Evolutionary conservation across 495 filamentous ascomycete genomes (phyloP), one percentile per base, ranked within the genome.

Genomic region (Hypoxylon intermedium): DNA sequence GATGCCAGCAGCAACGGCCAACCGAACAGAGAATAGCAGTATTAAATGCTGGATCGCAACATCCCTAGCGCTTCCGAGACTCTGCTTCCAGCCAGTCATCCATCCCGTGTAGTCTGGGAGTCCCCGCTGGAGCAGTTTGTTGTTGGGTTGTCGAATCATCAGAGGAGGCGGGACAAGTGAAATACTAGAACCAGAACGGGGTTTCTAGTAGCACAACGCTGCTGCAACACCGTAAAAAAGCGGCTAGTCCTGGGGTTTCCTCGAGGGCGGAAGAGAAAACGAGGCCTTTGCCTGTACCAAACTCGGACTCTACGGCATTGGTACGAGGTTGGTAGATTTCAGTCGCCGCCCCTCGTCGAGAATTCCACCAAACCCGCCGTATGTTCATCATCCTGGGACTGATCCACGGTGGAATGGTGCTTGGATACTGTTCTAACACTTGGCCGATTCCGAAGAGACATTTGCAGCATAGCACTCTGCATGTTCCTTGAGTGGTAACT

Each of bases 401-500:
- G 33, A 48, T 40, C 31, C 53, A 51, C 47, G 63, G 53, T 58
- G 58, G 58, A 67, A 58, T 58, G 63, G 58, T 61, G 53, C 23
- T 56, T 58, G 58, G 58, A 54, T 54, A 24, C 43, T 53, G 21
- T 54, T 60, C 58, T 62, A 47, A 58, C 51, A 53, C 42, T 30
- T 56, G 58, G 53, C 53, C 58, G 28, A 52, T 42, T n/a, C 53
- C 34, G 53, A 62, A 47, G 50, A 67, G 63, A 58, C 63, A 48
- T 43, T 38, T 49, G 18, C 63, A 68, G 40, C 69, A 60, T 47
- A 65, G 56, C 69, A 64, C 67, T 67, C 72, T 77, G 72, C 75
- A 77, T 79, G 76, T 74, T 74, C 65, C 73, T 75, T 65, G 73
- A 77, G 57, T 69, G 73, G 72, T 70, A 69, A 61, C 69, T 72